Percentiles rank a stretch among this genome's conserved stretches.
Conservation (phyloP, 495 filamentous ascomycete species). For the Thozetella sp. region DNA sequence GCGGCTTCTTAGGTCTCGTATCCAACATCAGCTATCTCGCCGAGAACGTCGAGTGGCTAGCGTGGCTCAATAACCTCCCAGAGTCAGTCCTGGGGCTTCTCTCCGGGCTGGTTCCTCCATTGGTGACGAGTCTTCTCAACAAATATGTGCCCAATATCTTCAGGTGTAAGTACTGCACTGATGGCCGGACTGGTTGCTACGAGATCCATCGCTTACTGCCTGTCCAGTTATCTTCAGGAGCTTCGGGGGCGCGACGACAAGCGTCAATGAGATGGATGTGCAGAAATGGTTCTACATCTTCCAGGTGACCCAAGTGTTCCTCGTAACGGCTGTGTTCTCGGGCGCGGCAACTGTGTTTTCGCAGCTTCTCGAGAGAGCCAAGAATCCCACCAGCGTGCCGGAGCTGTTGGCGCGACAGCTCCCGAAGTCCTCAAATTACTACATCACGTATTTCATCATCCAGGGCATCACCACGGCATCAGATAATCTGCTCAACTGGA, state of each 20-base stretch:
- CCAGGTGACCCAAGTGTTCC: constrained; percentile 88
- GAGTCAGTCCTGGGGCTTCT: neutral
- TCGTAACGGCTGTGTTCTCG: constrained; percentile 75
- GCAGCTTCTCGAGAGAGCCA: constrained; percentile 63
- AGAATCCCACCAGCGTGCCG: constrained; percentile 51
- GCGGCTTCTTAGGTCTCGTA: constrained; percentile 79
- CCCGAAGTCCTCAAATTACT: constrained; percentile 83
- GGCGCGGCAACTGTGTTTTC: constrained; percentile 62
- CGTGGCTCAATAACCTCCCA: constrained; percentile 72
- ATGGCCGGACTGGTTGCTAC: neutral
- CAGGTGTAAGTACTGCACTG: neutral
- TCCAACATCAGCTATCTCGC: constrained; percentile 75
- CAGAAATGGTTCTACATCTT: constrained; percentile 90
- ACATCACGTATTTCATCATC: constrained; percentile 85
- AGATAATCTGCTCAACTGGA: constrained; percentile 68
- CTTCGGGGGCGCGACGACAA: constrained; percentile 70
- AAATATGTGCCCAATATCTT: constrained; percentile 1
- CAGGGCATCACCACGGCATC: constrained; percentile 79
- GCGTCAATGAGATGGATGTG: constrained; percentile 72
- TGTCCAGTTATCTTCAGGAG: constrained; percentile 57
- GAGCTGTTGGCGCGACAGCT: constrained; percentile 65
- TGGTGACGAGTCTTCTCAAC: neutral
- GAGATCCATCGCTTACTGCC: constrained; percentile 7
- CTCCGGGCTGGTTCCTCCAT: neutral
- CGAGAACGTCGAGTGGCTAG: constrained; percentile 59